phyloP scores from a whole-genome alignment of 129 eudicot species.

The Smallanthus sonchifolius region DNA sequence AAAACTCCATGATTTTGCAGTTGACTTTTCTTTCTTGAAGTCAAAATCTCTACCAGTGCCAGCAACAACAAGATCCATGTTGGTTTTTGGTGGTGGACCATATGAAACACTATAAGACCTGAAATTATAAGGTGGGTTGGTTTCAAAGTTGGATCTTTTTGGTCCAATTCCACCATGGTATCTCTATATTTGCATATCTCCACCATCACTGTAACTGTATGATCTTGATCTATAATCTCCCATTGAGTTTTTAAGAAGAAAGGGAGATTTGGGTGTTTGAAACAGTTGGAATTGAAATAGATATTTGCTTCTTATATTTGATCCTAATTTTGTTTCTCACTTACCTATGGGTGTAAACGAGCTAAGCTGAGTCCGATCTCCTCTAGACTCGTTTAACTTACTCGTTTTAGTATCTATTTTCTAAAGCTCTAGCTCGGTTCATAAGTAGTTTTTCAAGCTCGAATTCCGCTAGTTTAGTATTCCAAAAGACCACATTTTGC shows the following conservation, averaged over 20 bases:
- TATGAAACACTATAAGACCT: constrained; percentile 65
- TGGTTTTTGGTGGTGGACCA: constrained; percentile 24
- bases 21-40: constrained; percentile 52
- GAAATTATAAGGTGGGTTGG: constrained; percentile 39
- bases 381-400: too few relatives aligned
- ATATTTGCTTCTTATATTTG: too few relatives aligned
- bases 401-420: too few relatives aligned
- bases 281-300: too few relatives aligned
- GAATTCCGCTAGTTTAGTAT: too few relatives aligned
- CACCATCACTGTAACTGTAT: constrained; percentile 26
- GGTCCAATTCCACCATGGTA: constrained; percentile 34
- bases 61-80: constrained; percentile 28
- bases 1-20: constrained; percentile 48
- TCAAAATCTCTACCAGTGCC: constrained; percentile 25
- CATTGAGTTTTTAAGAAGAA: constrained; percentile 24
- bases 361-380: too few relatives aligned
- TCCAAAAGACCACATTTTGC: too few relatives aligned
- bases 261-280: too few relatives aligned
- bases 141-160: constrained; percentile 21
- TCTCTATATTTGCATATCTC: constrained; percentile 52
- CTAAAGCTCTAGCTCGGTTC: too few relatives aligned
- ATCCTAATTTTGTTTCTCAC: too few relatives aligned
- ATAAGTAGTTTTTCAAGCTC: too few relatives aligned
- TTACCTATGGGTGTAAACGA: too few relatives aligned
- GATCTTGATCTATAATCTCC: constrained; percentile 49